Base-by-base conservation (phyloP, 169 alveolate species). In the Toxoplasma gondii region DNA sequence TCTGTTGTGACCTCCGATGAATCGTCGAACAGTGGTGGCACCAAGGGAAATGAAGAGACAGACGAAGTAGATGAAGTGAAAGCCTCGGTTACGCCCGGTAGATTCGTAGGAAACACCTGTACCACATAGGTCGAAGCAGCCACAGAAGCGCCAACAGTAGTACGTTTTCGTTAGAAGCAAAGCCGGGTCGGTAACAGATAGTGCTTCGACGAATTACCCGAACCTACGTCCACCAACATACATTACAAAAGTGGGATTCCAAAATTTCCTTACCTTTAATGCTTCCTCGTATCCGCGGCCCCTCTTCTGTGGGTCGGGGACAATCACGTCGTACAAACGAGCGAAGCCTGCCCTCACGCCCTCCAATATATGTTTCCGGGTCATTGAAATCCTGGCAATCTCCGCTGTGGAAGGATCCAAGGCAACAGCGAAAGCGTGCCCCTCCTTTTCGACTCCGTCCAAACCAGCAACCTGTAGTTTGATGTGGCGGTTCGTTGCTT, bases 331-430 rank as follows among this genome's bases (percentile, higher is more conserved):
- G 88, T 64, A 94, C 44, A 91, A 69, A 34, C 95, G 93, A 69
- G 94, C 96, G 69, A 94, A 94, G 43, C 96, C 96, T 16, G 45
- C 80, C 36, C 95, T 34, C 31, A 94, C 69, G 24, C 95, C 96
- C 44, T 84, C n/a, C 43, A 94, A 41, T 22, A 94, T 88, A 9
- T n/a, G 39, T 41, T 44, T 53, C 41, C 94, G 67, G 4, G 36
- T 81, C 43, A 74, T 54, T 29, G 67, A 39, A 34, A 82, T 53
- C n/a, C 83, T 41, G 38, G 81, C 70, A 31, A 86, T 34, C 81
- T 94, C 96, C 7, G 58, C 82, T 17, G n/a, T 54, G 34, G 69
- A 22, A 22, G 82, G 69, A 31, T 49, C 93, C 67, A 94, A 38
- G 31, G 93, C 93, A 5, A 94, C 91, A 16, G 96, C 96, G 19